Evolutionary conservation across 495 filamentous ascomycete species (phyloP).

Genomic region (Penicillium parvum): DNA sequence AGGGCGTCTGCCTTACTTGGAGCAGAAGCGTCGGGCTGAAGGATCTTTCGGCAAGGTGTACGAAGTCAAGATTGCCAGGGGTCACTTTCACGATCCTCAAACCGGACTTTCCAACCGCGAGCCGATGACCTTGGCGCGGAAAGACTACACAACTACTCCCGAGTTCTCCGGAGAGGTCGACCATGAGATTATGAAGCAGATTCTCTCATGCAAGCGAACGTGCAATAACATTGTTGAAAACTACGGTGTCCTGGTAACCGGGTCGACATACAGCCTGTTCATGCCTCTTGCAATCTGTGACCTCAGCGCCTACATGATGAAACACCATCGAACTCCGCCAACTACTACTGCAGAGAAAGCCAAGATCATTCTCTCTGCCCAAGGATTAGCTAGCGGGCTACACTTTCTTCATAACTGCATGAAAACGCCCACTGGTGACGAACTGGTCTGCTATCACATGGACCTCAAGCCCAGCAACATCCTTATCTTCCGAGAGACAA

Average conservation of each 20-base stretch:
- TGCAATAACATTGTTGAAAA: constrained; percentile 32
- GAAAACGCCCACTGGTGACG: constrained; percentile 14
- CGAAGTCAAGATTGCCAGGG: constrained; percentile 29
- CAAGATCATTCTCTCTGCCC: constrained; percentile 20
- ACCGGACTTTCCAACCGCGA: constrained; percentile 3
- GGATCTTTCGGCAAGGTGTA: constrained; percentile 29
- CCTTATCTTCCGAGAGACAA: constrained; percentile 26
- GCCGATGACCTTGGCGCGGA: constrained; percentile 3
- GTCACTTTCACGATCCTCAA: constrained; percentile 25
- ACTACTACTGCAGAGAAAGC: constrained; percentile 14
- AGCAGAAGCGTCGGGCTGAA: constrained; percentile 13
- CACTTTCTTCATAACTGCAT: constrained; percentile 35
- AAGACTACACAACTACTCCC: not conserved
- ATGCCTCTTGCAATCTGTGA: constrained; percentile 36
- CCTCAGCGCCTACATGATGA: constrained; percentile 27
- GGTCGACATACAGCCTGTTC: constrained; percentile 30
- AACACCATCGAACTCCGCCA: constrained; percentile 1
- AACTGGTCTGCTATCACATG: constrained; percentile 36
- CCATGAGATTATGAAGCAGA: constrained; percentile 28
- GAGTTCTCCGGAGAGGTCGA: constrained; percentile 14
- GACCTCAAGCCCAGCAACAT: constrained; percentile 36
- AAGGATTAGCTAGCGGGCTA: constrained; percentile 28
- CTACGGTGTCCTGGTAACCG: constrained; percentile 27
- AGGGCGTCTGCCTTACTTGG: constrained; percentile 31
- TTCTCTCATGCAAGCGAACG: constrained; percentile 15